Percentiles rank a stretch among this genome's conserved stretches.
Conservation (phyloP, 2,329 filamentous ascomycete species). For the Cladophialophora exuberans region DNA sequence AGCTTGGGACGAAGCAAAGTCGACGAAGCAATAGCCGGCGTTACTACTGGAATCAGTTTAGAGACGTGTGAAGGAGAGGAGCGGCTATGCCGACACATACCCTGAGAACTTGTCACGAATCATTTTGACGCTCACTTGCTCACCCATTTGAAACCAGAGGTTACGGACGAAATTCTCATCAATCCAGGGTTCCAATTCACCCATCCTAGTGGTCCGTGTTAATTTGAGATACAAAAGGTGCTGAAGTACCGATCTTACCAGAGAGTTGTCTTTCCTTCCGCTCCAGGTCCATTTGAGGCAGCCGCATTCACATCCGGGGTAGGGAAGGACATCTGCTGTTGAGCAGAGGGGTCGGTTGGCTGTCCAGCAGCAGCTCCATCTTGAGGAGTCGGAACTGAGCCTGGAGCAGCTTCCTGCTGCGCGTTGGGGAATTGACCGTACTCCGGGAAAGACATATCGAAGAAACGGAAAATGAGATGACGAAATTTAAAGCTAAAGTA, state of each 20-base stretch:
- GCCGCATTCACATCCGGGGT: conserved; percentile 52
- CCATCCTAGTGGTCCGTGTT: conserved; percentile 71
- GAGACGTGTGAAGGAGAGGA: conserved; percentile 31
- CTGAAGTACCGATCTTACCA: conserved; percentile 55
- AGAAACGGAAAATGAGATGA: conserved; percentile 19
- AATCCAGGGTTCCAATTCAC: conserved; percentile 98
- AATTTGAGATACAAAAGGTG: conserved; percentile 21
- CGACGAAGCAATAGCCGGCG: conserved; percentile 98
- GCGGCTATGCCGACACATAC: conserved; percentile 55
- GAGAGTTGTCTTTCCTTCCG: conserved; percentile 60
- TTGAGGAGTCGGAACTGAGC: conserved; percentile 50
- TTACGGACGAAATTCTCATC: conserved; percentile 98
- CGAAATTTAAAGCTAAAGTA: conserved; percentile 16
- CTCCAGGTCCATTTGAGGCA: conserved; percentile 52
- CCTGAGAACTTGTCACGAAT: conserved; percentile 99
- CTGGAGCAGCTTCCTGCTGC: conserved; percentile 57
- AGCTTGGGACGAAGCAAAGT: conserved; percentile 80
- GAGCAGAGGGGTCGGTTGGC: conserved; percentile 40
- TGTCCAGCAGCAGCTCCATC: conserved; percentile 58
- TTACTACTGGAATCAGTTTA: conserved; percentile 65
- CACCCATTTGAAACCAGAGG: conserved; percentile 89
- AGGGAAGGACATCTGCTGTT: conserved; percentile 57
- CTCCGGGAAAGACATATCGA: conserved; percentile 65
- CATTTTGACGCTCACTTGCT: conserved; percentile 98
- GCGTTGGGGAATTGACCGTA: conserved; percentile 67